phyloP scores from a whole-genome alignment of 805 yeast genomes.

The Schizosaccharomyces octosporus region DNA sequence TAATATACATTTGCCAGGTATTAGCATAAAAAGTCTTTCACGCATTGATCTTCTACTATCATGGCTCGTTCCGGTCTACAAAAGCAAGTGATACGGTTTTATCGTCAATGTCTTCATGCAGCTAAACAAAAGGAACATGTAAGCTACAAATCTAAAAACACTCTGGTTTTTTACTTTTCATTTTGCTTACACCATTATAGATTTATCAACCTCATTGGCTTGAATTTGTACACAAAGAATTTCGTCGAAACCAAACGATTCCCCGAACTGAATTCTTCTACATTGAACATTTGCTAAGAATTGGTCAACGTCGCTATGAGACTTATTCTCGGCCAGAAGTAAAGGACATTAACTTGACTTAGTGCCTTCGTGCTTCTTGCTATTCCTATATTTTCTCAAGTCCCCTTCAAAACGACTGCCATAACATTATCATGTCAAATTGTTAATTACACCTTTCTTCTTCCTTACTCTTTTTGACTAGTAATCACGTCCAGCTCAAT shows the following conservation, averaged over 20 bases:
- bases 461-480: too few species aligned
- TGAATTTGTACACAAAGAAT: neutral
- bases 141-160: neutral
- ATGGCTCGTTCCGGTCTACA: neutral
- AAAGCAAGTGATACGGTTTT: neutral
- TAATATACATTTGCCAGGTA: too few species aligned
- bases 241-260: neutral
- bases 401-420: neutral
- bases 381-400: neutral
- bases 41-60: too few species aligned
- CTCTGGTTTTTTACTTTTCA: neutral
- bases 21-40: too few species aligned
- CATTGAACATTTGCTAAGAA: neutral
- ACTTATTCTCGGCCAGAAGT: conserved; percentile 1
- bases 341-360: neutral
- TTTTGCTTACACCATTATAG: neutral
- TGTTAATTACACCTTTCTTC: too few species aligned
- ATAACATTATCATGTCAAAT: neutral
- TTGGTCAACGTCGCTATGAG: neutral
- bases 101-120: neutral
- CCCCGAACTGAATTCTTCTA: neutral
- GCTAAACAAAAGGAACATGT: neutral
- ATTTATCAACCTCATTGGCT: neutral
- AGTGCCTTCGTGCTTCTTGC: neutral
- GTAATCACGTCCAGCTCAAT: too few species aligned